phyloP scores from a whole-genome alignment of 768 basidiomycete species.

The Chalciporus chontae region DNA sequence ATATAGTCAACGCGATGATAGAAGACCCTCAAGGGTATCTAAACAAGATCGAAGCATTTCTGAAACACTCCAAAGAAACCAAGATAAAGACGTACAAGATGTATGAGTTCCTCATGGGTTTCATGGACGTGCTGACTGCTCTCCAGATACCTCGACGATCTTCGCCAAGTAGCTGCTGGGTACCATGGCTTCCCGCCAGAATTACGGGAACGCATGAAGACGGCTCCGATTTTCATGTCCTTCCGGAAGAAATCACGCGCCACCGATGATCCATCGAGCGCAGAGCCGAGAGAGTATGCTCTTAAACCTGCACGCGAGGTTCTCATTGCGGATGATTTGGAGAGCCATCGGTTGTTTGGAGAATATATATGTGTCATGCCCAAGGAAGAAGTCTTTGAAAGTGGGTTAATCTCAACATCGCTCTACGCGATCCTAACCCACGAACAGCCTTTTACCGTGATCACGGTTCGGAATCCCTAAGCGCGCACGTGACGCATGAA shows the following conservation, averaged over 20 bases:
- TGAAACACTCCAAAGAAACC: neutral
- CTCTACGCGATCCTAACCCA: neutral
- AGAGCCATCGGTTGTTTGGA: slow-evolving; percentile 69
- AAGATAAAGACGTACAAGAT: neutral
- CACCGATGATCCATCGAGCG: slow-evolving; percentile 27
- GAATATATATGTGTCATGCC: slow-evolving; percentile 68
- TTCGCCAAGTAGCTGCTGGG: slow-evolving; percentile 79
- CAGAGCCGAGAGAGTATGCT: slow-evolving; percentile 46
- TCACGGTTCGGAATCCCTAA: slow-evolving; percentile 69
- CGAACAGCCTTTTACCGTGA: slow-evolving; percentile 61
- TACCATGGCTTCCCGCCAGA: slow-evolving; percentile 40
- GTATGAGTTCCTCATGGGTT: neutral
- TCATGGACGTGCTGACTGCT: slow-evolving; percentile 1
- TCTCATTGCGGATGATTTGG: slow-evolving; percentile 79
- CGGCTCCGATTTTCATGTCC: slow-evolving; percentile 64
- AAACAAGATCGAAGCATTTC: slow-evolving; percentile 32
- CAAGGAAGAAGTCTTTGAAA: slow-evolving; percentile 87
- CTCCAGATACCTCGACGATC: slow-evolving; percentile 72
- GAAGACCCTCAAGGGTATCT: slow-evolving; percentile 65
- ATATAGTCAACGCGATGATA: slow-evolving; percentile 64
- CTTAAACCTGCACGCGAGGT: slow-evolving; percentile 62
- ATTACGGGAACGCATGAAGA: slow-evolving; percentile 53
- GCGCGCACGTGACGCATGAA: slow-evolving; percentile 67
- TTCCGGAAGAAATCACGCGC: slow-evolving; percentile 40
- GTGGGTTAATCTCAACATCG: slow-evolving; percentile 30